A percentile compares a stretch with the other conserved stretches of the same genome.
phyloP scores from a whole-genome alignment of 192 early-diverging fungal species.

The Anaeromyces robustus region DNA sequence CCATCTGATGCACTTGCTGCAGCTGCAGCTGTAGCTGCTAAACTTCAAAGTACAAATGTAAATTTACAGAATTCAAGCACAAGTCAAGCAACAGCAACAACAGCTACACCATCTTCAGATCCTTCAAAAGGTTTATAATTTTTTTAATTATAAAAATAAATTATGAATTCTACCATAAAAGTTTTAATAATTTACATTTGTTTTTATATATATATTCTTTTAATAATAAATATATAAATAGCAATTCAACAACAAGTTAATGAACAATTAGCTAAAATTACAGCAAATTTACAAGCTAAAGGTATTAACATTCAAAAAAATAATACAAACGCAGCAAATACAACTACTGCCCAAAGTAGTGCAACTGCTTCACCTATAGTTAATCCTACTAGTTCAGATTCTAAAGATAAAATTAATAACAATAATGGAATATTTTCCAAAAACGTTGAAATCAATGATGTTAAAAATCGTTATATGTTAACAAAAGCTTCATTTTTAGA shows the following conservation, averaged over 20 bases:
- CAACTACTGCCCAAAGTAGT: background rate
- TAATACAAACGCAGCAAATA: background rate
- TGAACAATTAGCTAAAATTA: background rate
- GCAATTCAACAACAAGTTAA: background rate
- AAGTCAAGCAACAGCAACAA: background rate
- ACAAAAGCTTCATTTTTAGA: constrained; percentile 62
- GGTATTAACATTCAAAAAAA: background rate
- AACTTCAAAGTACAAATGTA: background rate
- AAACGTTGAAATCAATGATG: constrained; percentile 67
- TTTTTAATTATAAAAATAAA: too few species aligned
- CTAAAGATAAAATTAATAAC: too few species aligned
- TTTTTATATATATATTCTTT: too few species aligned
- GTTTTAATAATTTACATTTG: too few species aligned
- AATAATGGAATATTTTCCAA: constrained; percentile 18
- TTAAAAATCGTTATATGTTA: constrained; percentile 61
- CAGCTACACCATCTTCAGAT: background rate
- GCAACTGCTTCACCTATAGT: background rate
- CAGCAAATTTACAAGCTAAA: background rate
- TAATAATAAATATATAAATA: too few species aligned
- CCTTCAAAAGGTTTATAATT: background rate
- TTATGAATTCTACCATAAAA: too few species aligned
- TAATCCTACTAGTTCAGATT: too few species aligned
- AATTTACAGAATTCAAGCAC: background rate
- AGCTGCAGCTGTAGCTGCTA: background rate
- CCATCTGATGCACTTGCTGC: background rate